Percentiles rank a stretch among this genome's conserved stretches.
Evolutionary conservation across 305 asterid species (phyloP).

Genomic region (Fraxinus angustifolia): DNA sequence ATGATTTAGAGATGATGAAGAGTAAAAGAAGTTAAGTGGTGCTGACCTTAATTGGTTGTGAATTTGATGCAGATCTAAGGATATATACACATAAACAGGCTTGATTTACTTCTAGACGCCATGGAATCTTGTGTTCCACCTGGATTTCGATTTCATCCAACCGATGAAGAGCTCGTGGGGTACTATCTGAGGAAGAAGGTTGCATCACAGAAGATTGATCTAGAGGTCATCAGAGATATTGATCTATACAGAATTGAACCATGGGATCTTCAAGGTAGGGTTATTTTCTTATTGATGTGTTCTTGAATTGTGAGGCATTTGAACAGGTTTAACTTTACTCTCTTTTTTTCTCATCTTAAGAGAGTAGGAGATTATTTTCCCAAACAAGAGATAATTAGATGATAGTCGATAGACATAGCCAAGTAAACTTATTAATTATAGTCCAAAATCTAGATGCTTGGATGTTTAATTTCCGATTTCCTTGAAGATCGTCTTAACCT

Average conservation of each 20-base stretch:
- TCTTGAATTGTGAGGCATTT: not conserved
- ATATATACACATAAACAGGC: not conserved
- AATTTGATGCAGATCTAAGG: constrained; percentile 5
- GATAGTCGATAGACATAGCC: not conserved
- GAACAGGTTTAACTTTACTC: not conserved
- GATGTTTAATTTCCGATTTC: not conserved
- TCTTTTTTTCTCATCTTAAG: not conserved
- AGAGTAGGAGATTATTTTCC: not conserved
- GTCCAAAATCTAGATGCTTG: not conserved
- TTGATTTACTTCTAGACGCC: constrained; percentile 25
- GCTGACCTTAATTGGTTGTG: not conserved
- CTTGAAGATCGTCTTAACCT: not conserved
- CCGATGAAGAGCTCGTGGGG: constrained; percentile 79
- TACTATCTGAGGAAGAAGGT: constrained; percentile 76
- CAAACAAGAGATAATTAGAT: not conserved
- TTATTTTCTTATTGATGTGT: not conserved
- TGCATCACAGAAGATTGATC: constrained; percentile 83
- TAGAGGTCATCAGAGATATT: constrained; percentile 71
- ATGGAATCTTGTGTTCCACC: constrained; percentile 71
- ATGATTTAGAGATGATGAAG: constrained; percentile 33
- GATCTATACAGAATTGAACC: constrained; percentile 85
- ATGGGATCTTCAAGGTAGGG: constrained; percentile 82
- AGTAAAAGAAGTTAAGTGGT: constrained; percentile 4
- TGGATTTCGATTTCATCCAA: constrained; percentile 84
- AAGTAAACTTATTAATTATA: not conserved